Percentiles rank a stretch among this genome's conserved stretches.
phyloP scores from a whole-genome alignment of 371 early-diverging fungal species.

The Apophysomyces trapeziformis region DNA sequence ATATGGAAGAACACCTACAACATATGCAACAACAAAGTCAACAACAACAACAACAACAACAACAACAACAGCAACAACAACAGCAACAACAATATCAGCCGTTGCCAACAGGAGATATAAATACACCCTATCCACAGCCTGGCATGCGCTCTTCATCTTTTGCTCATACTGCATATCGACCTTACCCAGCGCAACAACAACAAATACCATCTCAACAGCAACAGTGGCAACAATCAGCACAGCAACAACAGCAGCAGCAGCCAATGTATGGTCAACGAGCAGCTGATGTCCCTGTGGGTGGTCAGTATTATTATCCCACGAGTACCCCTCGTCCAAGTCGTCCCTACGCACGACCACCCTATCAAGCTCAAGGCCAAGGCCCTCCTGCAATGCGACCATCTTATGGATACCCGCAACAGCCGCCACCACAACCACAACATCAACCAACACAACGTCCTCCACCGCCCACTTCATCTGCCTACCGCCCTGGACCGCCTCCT shows the following conservation, averaged over 20 bases:
- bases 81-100: slow-evolving; percentile 22
- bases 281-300: slow-evolving; percentile 7
- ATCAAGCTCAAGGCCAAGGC: slow-evolving; percentile 1
- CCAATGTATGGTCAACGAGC: slow-evolving; percentile 22
- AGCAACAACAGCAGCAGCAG: slow-evolving; percentile 22
- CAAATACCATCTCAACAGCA: slow-evolving; percentile 21
- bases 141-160: slow-evolving; percentile 19
- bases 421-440: slow-evolving; percentile 2
- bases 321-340: slow-evolving; percentile 4
- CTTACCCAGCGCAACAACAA: slow-evolving; percentile 5
- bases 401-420: slow-evolving; percentile 5
- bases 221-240: slow-evolving; percentile 18
- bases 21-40: slow-evolving; percentile 20
- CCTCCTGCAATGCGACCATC: slow-evolving; percentile 9
- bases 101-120: background rate
- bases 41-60: slow-evolving; percentile 25
- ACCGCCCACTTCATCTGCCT: slow-evolving; percentile 1
- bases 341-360: slow-evolving; percentile 10
- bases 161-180: slow-evolving; percentile 12
- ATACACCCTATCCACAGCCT: slow-evolving; percentile 22
- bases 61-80: slow-evolving; percentile 25
- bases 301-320: slow-evolving; percentile 3
- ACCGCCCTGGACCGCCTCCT: slow-evolving; percentile 1
- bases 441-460: background rate
- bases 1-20: slow-evolving; percentile 25